Base-by-base conservation (phyloP, 768 basidiomycete species). In the Strobilomyces echinocephalus region DNA sequence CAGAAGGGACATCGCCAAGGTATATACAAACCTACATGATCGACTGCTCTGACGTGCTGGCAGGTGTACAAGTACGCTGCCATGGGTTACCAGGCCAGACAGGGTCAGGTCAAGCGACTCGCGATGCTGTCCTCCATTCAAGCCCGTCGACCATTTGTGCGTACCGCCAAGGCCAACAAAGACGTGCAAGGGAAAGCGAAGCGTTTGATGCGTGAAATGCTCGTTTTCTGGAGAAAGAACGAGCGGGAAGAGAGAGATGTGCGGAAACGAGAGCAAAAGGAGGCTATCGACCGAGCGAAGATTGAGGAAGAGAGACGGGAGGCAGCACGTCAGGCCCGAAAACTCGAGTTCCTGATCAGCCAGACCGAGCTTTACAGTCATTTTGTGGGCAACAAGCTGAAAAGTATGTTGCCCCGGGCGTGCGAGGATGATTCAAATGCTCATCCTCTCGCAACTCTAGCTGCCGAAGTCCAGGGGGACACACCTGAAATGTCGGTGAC, bases 301-400 rank as follows among this genome's bases (percentile, higher is more conserved):
- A 72, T 91, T 31, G 93, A 95, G 69, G 94, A 95, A 68, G 93
- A 97, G 72, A 90, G 85, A 65, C 81, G 95, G 39, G 97, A 99
- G 72, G 88, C 90, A 12, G 88, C 94, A 36, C 78, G 97, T 48
- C 92, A 95, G 69, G 91, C 94, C 12, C 82, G 95, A 60, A 97
- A 98, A 70, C 82, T 99, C 24, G 97, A 99, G 73, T 99, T 98
- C 74, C 76, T 99, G 71, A 94, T 99, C 70, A 97, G 91, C 54
- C 95, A 98, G 72, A 98, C 97, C 4, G 97, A 99, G 69, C 80
- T 98, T 8, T 99, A 98, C 72, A 94, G 91, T 60, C 97, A 99
- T 74, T 98, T 99, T 79, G 94, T 99, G 54, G 95, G 95, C 31
- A 97, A 85, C 72, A 98, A 98, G 73, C 80, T 92, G 49, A 91